Percentiles rank a stretch among this genome's conserved stretches.
These are phyloP conservation scores for Colletotrichum camelliae DNA, from an alignment of 2,329 filamentous ascomycete species.

Conservation along the genomic window DNA sequence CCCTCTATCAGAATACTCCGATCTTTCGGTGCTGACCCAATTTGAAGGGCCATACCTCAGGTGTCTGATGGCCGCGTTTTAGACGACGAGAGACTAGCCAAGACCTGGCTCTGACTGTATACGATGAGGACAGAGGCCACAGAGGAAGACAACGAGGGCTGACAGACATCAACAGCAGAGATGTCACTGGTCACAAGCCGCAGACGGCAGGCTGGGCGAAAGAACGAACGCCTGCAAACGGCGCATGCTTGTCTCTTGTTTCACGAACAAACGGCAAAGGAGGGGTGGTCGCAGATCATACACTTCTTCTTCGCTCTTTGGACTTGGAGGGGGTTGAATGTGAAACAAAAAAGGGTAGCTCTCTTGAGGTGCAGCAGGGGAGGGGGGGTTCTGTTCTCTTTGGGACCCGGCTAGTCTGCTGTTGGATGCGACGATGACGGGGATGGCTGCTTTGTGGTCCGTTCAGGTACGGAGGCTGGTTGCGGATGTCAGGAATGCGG, in stretches of 20 bases:
- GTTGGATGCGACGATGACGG: not conserved
- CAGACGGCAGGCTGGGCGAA: not conserved
- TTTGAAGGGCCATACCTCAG: not conserved
- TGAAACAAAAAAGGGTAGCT: conserved; percentile 1
- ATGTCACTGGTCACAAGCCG: not conserved
- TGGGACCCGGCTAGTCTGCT: not conserved
- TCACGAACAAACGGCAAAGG: not conserved
- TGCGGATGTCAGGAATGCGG: not conserved
- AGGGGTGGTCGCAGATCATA: not conserved
- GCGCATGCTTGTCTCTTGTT: not conserved
- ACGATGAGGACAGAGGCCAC: not conserved
- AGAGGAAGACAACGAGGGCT: rapidly evolving
- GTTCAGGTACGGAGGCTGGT: not conserved
- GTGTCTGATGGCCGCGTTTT: not conserved
- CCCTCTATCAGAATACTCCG: not conserved
- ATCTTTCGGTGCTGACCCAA: not conserved
- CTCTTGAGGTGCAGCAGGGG: not conserved
- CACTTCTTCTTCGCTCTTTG: not conserved
- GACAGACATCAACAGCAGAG: not conserved
- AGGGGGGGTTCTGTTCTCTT: not conserved
- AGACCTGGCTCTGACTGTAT: not conserved
- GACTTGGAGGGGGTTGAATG: not conserved
- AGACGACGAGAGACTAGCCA: not conserved
- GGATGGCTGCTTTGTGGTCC: not conserved
- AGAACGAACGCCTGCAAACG: not conserved